Base-by-base conservation (phyloP, 1,284 basidiomycete genomes). In the Cronartium ribicola region DNA sequence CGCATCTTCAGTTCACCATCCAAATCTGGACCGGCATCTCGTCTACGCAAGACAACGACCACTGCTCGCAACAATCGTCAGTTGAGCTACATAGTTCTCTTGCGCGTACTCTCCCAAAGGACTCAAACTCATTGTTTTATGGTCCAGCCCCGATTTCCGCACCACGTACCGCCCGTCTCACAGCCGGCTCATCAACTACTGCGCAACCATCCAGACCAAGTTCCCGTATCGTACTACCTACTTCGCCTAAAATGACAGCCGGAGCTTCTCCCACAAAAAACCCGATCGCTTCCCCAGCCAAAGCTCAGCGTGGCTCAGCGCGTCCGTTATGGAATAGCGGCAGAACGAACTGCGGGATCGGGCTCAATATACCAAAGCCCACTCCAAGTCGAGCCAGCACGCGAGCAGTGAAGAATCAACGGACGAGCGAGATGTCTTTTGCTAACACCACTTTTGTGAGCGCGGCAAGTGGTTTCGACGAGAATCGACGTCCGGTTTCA, bases 391-490 rank as follows among this genome's bases (percentile, higher is more conserved):
- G 48, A 51, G 48, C 48, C 1, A 51, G 48, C 11, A 51, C 48
- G 22, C 17, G 17, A 51, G 48, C 48, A 51, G 5, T 51, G 48
- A 14, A 14, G 11, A 14, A 6, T 17, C 17, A 51, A 11, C 44
- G 44, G 22, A 20, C 69, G 44, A 57, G 62, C 29, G 69, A 72
- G 57, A 72, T 61, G 61, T 65, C 69, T 44, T 61, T 72, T 20
- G 37, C 41, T 5, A 65, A 72, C 17, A 17, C 57, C 3, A 72
- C 69, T 40, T 72, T 72, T 57, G 69, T 72, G 40, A 72, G 69
- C 46, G 69, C 69, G n/a, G 69, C 69, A 8, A 72, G 69, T 51
- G 69, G 69, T 2, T 64, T 60, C 4, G 69, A 72, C 43, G 69
- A 72, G 29, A 72, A 72, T 36, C 10, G 40, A 48, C 61, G 61